phyloP scores from a whole-genome alignment of 2,329 filamentous ascomycete genomes.

The Pseudopithomyces chartarum region DNA sequence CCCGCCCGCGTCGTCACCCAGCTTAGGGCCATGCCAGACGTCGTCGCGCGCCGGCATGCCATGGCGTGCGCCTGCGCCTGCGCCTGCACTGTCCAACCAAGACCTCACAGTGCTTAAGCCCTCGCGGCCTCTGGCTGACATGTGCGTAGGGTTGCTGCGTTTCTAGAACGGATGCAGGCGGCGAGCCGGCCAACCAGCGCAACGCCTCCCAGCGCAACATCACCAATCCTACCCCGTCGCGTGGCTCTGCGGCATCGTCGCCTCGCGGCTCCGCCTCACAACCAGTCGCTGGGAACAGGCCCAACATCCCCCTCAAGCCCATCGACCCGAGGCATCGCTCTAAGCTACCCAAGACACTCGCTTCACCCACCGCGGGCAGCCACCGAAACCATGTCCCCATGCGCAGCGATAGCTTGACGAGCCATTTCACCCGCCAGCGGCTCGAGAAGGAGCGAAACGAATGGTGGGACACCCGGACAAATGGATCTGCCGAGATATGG shows the following conservation, averaged over 20 bases:
- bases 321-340: constrained; percentile 32
- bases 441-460: constrained; percentile 74
- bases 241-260: constrained; percentile 19
- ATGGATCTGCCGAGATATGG: constrained; percentile 80
- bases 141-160: constrained; percentile 11
- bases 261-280: constrained; percentile 24
- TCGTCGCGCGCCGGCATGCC: background rate
- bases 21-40: background rate
- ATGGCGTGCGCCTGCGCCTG: background rate
- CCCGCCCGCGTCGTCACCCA: background rate
- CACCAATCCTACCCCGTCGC: constrained; percentile 29
- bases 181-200: constrained; percentile 4
- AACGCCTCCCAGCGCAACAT: constrained; percentile 34
- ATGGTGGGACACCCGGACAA: constrained; percentile 90
- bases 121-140: background rate
- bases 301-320: constrained; percentile 32
- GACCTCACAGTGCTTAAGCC: background rate
- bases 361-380: constrained; percentile 21
- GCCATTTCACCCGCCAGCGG: constrained; percentile 60
- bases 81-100: background rate
- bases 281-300: constrained; percentile 15
- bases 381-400: constrained; percentile 23
- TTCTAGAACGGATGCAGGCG: constrained; percentile 8
- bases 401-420: constrained; percentile 23
- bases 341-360: constrained; percentile 33